A percentile compares a stretch with the other conserved stretches of the same genome.
These are phyloP conservation scores for Pichia occidentalis DNA, from an alignment of 805 yeast genomes.

Conservation along the genomic window DNA sequence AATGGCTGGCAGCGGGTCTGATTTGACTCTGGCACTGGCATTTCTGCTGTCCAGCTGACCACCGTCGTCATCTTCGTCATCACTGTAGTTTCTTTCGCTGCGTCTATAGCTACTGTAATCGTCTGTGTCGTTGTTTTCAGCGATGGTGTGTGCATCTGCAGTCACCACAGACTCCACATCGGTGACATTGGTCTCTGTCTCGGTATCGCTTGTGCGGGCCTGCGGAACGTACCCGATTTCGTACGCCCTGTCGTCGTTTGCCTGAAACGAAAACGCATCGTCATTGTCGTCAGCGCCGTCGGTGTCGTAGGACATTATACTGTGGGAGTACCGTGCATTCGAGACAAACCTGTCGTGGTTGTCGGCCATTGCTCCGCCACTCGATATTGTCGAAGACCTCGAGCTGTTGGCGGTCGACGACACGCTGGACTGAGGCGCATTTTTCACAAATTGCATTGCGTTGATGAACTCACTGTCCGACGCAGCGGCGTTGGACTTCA, in stretches of 20 bases:
- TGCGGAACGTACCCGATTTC: slow-evolving; percentile 15
- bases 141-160: background rate
- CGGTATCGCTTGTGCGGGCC: too few relatives aligned
- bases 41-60: too few relatives aligned
- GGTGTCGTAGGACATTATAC: slow-evolving; percentile 11
- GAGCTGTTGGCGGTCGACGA: background rate
- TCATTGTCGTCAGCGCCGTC: slow-evolving; percentile 16
- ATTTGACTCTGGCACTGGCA: too few relatives aligned
- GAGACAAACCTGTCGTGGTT: slow-evolving; percentile 7
- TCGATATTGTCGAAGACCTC: slow-evolving; percentile 8
- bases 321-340: slow-evolving; percentile 11
- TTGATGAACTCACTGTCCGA: slow-evolving; percentile 1
- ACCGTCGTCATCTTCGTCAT: too few relatives aligned
- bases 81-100: too few relatives aligned
- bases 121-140: too few relatives aligned
- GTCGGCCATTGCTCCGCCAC: slow-evolving; percentile 7
- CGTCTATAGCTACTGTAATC: too few relatives aligned
- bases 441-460: background rate
- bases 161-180: slow-evolving; percentile 1
- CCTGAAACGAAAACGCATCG: slow-evolving; percentile 18
- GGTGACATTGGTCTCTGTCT: slow-evolving; percentile 7
- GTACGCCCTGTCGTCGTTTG: slow-evolving; percentile 20
- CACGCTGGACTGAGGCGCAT: background rate
- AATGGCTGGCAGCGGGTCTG: too few relatives aligned
- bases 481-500: background rate